A percentile compares a stretch with the other conserved stretches of the same genome.
These are phyloP conservation scores for Gymnopilus junonius DNA, from an alignment of 768 basidiomycete genomes.

Conservation along the genomic window DNA sequence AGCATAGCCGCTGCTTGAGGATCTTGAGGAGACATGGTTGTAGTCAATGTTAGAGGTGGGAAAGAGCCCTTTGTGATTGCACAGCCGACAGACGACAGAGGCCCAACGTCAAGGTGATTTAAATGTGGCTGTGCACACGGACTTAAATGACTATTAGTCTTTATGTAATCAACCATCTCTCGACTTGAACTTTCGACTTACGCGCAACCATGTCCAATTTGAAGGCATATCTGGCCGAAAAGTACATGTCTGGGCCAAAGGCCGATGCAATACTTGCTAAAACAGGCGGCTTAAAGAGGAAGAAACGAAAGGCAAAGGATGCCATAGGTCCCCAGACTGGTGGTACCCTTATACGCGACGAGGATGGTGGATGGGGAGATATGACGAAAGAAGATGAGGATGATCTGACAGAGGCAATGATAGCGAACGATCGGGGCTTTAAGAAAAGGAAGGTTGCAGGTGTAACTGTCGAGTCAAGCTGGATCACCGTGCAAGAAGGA, in stretches of 20 bases:
- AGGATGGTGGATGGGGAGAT: slow-evolving; percentile 74
- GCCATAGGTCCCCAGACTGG: slow-evolving; percentile 28
- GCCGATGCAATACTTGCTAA: slow-evolving; percentile 92
- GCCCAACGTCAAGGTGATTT: not conserved
- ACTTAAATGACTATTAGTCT: not conserved
- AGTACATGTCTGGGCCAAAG: slow-evolving; percentile 97
- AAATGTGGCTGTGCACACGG: not conserved
- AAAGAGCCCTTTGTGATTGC: not conserved
- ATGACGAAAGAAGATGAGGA: slow-evolving; percentile 54
- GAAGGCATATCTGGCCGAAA: slow-evolving; percentile 85
- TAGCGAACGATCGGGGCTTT: slow-evolving; percentile 78
- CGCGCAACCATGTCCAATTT: slow-evolving; percentile 48
- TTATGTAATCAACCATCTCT: not conserved
- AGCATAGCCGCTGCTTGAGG: slow-evolving; percentile 51
- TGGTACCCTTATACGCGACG: slow-evolving; percentile 55
- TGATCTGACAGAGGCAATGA: slow-evolving; percentile 64
- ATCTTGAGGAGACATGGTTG: slow-evolving; percentile 37
- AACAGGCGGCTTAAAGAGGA: slow-evolving; percentile 66
- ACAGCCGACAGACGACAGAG: not conserved
- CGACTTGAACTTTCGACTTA: not conserved
- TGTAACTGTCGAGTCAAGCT: slow-evolving; percentile 53
- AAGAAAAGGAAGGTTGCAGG: slow-evolving; percentile 64
- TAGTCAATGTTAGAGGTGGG: not conserved
- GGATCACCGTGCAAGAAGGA: slow-evolving; percentile 71
- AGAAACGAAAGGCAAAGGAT: slow-evolving; percentile 66